Percentiles rank a stretch among this genome's conserved stretches.
phyloP scores from a whole-genome alignment of 1,284 basidiomycete genomes.

The Pulveroboletus sp. region DNA sequence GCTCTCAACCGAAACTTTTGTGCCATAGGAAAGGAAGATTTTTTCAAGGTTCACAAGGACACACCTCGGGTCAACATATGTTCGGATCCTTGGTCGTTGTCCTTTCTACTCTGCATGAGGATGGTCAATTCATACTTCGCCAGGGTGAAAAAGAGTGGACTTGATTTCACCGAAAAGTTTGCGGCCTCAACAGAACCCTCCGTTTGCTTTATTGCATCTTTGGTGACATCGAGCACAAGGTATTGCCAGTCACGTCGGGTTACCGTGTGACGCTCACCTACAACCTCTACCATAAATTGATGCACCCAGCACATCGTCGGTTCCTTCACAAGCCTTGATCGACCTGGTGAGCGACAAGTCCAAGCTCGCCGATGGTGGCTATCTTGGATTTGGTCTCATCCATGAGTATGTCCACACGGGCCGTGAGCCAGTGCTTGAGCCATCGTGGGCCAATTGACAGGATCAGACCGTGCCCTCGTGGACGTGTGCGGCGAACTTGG shows the following conservation, averaged over 20 bases:
- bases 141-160: conserved; percentile 31
- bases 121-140: conserved; percentile 39
- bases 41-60: conserved; percentile 30
- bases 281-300: conserved; percentile 33
- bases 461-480: conserved; percentile 41
- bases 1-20: neutral
- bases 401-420: conserved; percentile 9
- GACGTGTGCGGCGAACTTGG: conserved; percentile 15
- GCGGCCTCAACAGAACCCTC: neutral
- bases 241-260: conserved; percentile 34
- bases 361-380: neutral
- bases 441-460: conserved; percentile 6
- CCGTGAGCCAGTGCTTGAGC: neutral
- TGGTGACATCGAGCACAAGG: conserved; percentile 45
- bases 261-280: conserved; percentile 42
- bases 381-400: conserved; percentile 8
- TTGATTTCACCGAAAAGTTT: conserved; percentile 23
- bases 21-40: conserved; percentile 17
- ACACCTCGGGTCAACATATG: conserved; percentile 39
- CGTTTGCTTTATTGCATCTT: conserved; percentile 37
- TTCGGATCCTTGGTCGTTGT: conserved; percentile 44
- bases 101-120: conserved; percentile 41
- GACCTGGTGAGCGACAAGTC: conserved; percentile 39
- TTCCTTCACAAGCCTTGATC: conserved; percentile 19
- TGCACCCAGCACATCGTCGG: neutral